Percentiles rank a stretch among this genome's conserved stretches.
Conservation (phyloP, 2,329 filamentous ascomycete species). For the Orbilia ellipsospora region DNA sequence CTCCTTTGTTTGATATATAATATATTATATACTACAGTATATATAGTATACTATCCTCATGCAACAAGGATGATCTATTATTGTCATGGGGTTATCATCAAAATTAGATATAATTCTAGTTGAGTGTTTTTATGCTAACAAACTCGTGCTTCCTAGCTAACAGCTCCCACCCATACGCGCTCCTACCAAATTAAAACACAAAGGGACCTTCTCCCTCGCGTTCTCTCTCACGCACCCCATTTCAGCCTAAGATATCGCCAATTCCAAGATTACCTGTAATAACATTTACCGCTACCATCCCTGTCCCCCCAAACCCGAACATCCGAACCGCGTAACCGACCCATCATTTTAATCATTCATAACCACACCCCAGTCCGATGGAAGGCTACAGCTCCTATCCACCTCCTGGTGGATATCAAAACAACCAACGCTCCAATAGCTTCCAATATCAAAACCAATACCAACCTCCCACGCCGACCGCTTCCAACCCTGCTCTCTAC, state of each 20-base stretch:
- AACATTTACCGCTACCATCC: not conserved
- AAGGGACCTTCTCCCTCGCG: not conserved
- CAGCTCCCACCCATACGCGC: not conserved
- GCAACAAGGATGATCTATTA: too few species aligned
- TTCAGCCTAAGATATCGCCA: constrained; percentile 34
- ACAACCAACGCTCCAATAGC: constrained; percentile 48
- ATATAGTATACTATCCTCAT: too few species aligned
- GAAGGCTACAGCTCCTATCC: constrained; percentile 52
- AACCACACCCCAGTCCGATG: constrained; percentile 12
- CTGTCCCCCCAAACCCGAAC: constrained; percentile 5
- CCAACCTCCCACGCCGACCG: constrained; percentile 27
- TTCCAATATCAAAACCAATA: constrained; percentile 42
- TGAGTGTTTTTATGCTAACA: not conserved
- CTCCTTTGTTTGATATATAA: too few species aligned
- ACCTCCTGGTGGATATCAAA: constrained; percentile 41
- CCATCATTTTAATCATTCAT: not conserved
- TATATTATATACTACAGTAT: too few species aligned
- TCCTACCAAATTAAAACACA: not conserved
- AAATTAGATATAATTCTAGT: too few species aligned
- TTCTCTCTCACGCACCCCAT: not conserved
- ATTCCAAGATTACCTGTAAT: not conserved
- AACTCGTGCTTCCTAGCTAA: not conserved
- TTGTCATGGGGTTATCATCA: too few species aligned
- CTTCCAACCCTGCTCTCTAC: constrained; percentile 24
- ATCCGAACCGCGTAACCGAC: constrained; percentile 47